These are phyloP conservation scores for Penicillium sp. DNA, from an alignment of 2,329 filamentous ascomycete genomes.

Conservation along the genomic window DNA sequence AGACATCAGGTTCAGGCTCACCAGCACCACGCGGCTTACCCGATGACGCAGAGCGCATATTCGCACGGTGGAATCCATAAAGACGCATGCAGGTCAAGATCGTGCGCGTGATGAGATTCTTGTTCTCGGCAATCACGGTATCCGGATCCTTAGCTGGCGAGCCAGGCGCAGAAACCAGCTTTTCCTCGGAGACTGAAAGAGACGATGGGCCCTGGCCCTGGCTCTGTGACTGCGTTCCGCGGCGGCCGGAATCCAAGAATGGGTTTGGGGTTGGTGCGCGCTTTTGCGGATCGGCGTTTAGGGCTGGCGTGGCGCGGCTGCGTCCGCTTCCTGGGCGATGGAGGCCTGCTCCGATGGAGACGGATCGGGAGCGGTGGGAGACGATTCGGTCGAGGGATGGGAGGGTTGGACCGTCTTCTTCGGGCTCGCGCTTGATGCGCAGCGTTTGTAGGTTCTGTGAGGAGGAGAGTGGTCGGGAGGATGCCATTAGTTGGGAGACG, in stretches of 20 bases:
- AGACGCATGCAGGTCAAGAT: conserved; percentile 39
- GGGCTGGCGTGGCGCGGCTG: conserved; percentile 8
- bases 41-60: conserved; percentile 16
- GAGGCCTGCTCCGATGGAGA: conserved; percentile 26
- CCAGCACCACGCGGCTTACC: conserved; percentile 7
- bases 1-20: conserved; percentile 10
- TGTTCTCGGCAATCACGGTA: conserved; percentile 31
- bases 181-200: conserved; percentile 11
- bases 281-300: conserved; percentile 17
- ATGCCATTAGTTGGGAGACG: conserved; percentile 35
- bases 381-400: conserved; percentile 24
- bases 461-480: conserved; percentile 22
- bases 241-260: conserved; percentile 18
- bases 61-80: conserved; percentile 35
- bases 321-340: conserved; percentile 17
- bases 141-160: conserved; percentile 24
- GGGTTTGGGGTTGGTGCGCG: conserved; percentile 22
- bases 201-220: conserved; percentile 12
- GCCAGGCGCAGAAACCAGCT: conserved; percentile 11
- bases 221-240: conserved; percentile 6
- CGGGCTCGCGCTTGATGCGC: conserved; percentile 32
- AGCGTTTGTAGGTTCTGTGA: conserved; percentile 26
- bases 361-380: conserved; percentile 27
- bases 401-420: conserved; percentile 22
- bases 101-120: conserved; percentile 35